Evolutionary conservation across 2,329 filamentous ascomycete genomes (phyloP), one percentile per base, ranked within the genome.

Genomic region (Hortaea sp.): DNA sequence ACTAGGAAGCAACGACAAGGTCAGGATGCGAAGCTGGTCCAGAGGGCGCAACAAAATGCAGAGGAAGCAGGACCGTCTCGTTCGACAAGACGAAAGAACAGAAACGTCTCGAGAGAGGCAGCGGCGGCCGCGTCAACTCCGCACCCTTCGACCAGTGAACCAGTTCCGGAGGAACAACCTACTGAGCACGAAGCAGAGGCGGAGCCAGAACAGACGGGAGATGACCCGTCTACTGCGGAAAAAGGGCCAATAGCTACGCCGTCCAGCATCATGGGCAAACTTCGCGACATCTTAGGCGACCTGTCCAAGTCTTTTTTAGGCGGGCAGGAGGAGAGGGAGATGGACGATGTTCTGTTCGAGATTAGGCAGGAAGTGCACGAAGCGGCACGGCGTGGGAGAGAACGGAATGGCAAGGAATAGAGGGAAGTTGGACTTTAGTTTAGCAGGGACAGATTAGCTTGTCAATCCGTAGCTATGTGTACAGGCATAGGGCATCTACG

Each of bases 271-370:
- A 69, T 81, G 50, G 64, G 63, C 49, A 69, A 73, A 34, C 71
- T 84, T 39, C 72, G 67, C 50, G 69, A 67, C 13, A 70, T 84
- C 0, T 64, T 92, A 27, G 70, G 72, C 13, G 74, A 79, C 52
- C 70, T 88, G 48, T 76, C 74, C 45, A 68, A 67, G 29, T 71
- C 80, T 20, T 70, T 76, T 11, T 66, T 94, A 38, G 79, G 79
- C 11, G 73, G 78, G 7, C 71, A 77, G 7, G 80, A 86, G 50
- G 77, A 88, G 44, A 75, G 81, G 49, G 74, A 82, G 60, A 74
- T 92, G 53, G 86, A 92, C 59, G 83, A 89, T 60, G 69, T 87
- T 56, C 73, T 92, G 60, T 86, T 89, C 69, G 84, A 90, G 62
- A 78, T 90, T 53, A 82, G 85, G 63, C 74, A 77, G 52, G 80